phyloP scores from a whole-genome alignment of 2,329 filamentous ascomycete species.

The Exserohilum turcica region DNA sequence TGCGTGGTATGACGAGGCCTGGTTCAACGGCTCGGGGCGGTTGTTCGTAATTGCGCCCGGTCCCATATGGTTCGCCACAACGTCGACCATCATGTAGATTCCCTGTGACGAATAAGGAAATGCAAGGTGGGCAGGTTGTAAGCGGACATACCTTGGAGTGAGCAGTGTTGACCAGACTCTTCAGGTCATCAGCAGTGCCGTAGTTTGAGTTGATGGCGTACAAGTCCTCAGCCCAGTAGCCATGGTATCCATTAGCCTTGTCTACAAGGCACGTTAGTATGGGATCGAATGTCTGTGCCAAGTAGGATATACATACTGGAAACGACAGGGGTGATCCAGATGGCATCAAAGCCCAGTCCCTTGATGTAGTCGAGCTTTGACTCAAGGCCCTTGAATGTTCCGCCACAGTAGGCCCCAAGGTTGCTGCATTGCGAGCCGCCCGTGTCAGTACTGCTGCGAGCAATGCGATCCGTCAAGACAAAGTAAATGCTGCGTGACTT shows the following conservation, averaged over 20 bases:
- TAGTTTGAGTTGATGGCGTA: conserved; percentile 57
- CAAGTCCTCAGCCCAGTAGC: conserved; percentile 57
- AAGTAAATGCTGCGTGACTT: conserved; percentile 48
- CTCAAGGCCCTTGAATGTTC: conserved; percentile 57
- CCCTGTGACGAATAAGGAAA: conserved; percentile 27
- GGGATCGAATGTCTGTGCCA: background rate
- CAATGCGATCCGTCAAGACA: conserved; percentile 44
- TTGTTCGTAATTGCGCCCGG: conserved; percentile 33
- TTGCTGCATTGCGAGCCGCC: conserved; percentile 39
- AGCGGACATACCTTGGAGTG: conserved; percentile 51
- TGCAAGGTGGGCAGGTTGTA: background rate
- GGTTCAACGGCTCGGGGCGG: conserved; percentile 35
- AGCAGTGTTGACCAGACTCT: conserved; percentile 52
- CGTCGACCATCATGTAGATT: conserved; percentile 58
- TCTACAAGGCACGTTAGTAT: conserved; percentile 15
- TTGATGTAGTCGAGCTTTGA: conserved; percentile 58
- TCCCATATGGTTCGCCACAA: conserved; percentile 57
- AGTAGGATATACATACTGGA: conserved; percentile 29
- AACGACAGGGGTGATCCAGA: conserved; percentile 53
- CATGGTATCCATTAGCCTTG: conserved; percentile 57
- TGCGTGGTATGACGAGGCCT: conserved; percentile 33
- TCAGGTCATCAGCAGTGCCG: conserved; percentile 55
- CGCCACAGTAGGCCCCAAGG: conserved; percentile 55
- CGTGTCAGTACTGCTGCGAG: conserved; percentile 40
- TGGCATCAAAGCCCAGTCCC: conserved; percentile 56